These are phyloP conservation scores for Fusarium avenaceum DNA, from an alignment of 2,329 filamentous ascomycete species.

Conservation along the genomic window DNA sequence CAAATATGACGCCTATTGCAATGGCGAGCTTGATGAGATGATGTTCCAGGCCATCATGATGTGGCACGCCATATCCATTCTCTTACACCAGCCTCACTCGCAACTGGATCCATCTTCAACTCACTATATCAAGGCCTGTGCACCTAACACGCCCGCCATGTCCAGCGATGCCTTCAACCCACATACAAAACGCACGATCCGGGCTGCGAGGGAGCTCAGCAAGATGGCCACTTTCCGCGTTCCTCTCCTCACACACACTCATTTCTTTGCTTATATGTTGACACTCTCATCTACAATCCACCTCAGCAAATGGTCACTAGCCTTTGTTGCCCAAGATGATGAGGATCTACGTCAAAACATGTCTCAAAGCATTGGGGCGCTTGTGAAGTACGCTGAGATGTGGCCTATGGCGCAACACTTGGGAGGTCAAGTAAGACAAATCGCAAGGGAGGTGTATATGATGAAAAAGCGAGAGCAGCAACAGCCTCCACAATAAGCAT, in stretches of 20 bases:
- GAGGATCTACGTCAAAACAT: slow-evolving; percentile 6
- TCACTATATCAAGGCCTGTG: slow-evolving; percentile 7
- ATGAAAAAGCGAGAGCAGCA: not conserved
- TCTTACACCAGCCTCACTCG: slow-evolving; percentile 9
- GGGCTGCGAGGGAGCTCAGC: slow-evolving; percentile 9
- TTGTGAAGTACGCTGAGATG: not conserved
- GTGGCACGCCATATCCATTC: slow-evolving; percentile 18
- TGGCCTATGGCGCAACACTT: slow-evolving; percentile 13
- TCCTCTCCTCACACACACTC: not conserved
- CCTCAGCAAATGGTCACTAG: slow-evolving; percentile 13
- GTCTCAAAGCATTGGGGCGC: not conserved
- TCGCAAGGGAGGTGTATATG: slow-evolving; percentile 2
- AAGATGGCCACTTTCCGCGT: not conserved
- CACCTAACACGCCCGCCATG: not conserved
- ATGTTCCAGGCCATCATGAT: slow-evolving; percentile 20
- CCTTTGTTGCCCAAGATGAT: slow-evolving; percentile 10
- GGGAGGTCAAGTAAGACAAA: not conserved
- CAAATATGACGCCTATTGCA: not conserved
- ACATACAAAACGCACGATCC: slow-evolving; percentile 11
- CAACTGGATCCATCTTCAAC: slow-evolving; percentile 10
- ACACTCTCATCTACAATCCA: slow-evolving; percentile 17
- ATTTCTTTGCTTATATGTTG: slow-evolving; percentile 19
- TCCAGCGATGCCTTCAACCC: slow-evolving; percentile 6
- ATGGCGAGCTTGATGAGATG: slow-evolving; percentile 6
- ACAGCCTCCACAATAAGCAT: fast-evolving